Evolutionary conservation across 2,329 filamentous ascomycete species (phyloP), one percentile per base, ranked within the genome.

Genomic region (Sclerotinia nivalis): DNA sequence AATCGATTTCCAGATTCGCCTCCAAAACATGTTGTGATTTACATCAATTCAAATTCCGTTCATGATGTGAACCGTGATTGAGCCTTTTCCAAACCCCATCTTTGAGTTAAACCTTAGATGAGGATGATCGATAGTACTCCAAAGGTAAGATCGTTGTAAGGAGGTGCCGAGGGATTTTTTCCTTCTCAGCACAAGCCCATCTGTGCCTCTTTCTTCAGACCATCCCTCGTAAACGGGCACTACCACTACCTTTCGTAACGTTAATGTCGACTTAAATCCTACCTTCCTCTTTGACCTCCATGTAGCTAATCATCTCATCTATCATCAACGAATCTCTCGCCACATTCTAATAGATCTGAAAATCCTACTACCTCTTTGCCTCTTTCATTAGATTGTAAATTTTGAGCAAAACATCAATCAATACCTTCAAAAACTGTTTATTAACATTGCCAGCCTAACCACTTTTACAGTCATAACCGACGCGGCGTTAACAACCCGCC

Each of bases 31-130:
- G 31, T 40, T 40, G 28, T 31, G 50, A 50, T 22, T 37, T 25
- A 40, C 43, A n/a, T 18, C 43, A 28, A 52, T 40, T 52, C 34
- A 40, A 52, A 52, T 22, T 64, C 31, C 20, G 61, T 52, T 50
- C 47, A 50, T n/a, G 45, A 52, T 50, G 60, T 64, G 60, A 49
- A 52, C 60, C 47, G 60, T 40, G 60, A 64, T 64, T 64, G 49
- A 52, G 18, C 31, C 31, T 52, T 52, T 52, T 64, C 9, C 15
- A 52, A 52, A 52, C 47, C 61, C 61, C 61, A 64, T 64, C 47
- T 64, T 40, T 13, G 22, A 52, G 9, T 34, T 37, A 20, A 20
- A 12, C 0, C 18, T 15, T 13, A 37, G 15, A 50, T 55, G 28
- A n/a, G 37, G 45, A 37, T 49, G 61, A 52, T 65, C 47, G 22